Percentiles rank a stretch among this genome's conserved stretches.
Evolutionary conservation across 2,329 filamentous ascomycete genomes (phyloP).

Genomic region (Metarhizium anisopliae): DNA sequence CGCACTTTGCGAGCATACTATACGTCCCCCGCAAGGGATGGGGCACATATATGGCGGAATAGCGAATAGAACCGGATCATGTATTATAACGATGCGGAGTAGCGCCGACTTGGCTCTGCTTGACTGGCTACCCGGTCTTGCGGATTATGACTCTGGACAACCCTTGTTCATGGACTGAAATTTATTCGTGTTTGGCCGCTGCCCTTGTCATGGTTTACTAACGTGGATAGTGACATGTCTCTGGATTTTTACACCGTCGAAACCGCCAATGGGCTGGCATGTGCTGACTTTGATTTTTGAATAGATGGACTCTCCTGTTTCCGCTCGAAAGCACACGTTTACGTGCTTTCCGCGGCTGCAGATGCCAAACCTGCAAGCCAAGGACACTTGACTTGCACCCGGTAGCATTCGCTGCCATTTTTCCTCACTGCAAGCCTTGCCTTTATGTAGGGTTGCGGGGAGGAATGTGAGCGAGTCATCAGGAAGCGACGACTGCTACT

Average conservation of each 20-base stretch:
- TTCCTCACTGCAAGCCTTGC: constrained; percentile 45
- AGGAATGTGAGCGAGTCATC: constrained; percentile 17
- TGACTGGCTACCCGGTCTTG: not conserved
- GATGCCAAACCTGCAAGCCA: not conserved
- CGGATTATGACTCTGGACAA: not conserved
- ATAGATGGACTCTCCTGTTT: not conserved
- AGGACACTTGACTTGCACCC: not conserved
- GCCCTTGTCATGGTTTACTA: constrained; percentile 13
- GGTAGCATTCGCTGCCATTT: constrained; percentile 20
- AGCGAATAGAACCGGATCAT: constrained; percentile 1
- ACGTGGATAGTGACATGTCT: constrained; percentile 20
- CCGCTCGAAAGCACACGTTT: not conserved
- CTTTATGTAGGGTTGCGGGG: constrained; percentile 38
- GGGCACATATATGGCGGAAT: constrained; percentile 1
- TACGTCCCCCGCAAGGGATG: constrained; percentile 1
- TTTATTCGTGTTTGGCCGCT: not conserved
- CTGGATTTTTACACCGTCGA: not conserved
- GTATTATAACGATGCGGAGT: constrained; percentile 10
- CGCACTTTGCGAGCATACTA: not conserved
- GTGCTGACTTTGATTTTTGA: not conserved
- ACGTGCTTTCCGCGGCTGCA: not conserved
- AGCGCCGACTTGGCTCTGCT: not conserved
- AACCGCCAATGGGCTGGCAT: constrained; percentile 2
- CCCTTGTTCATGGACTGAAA: not conserved
- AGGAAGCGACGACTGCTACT: too few relatives aligned